A percentile compares a stretch with the other conserved stretches of the same genome.
Evolutionary conservation across 139 green algal genomes (phyloP).

Genomic region (Coelastrella sp.): DNA sequence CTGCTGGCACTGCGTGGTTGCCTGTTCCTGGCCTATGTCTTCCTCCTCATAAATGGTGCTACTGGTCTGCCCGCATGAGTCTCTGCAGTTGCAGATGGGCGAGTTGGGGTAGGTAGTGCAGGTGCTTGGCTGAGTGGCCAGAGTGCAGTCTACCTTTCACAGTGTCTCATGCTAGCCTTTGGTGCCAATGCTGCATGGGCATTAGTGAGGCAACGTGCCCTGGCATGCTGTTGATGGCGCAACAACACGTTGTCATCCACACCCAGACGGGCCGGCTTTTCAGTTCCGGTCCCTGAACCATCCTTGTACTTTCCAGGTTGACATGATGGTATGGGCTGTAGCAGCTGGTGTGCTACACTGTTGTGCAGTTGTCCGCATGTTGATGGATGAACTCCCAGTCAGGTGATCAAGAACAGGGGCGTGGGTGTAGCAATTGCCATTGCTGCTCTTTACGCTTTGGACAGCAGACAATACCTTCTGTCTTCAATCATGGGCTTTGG

Average conservation of each 20-base stretch:
- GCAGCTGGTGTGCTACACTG: not conserved
- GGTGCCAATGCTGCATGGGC: no score
- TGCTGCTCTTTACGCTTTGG: no score
- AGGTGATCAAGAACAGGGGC: not conserved
- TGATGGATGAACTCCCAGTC: slow-evolving; percentile 34
- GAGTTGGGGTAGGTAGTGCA: not conserved
- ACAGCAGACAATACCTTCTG: no score
- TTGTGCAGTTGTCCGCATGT: slow-evolving; percentile 23
- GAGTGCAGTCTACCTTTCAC: no score
- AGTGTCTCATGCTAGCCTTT: no score
- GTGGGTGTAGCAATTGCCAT: not conserved
- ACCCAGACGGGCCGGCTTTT: no score
- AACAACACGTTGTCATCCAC: no score
- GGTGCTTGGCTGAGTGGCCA: not conserved
- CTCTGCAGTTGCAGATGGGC: not conserved
- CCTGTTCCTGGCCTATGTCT: slow-evolving; percentile 19
- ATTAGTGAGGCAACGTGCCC: no score
- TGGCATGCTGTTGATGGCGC: no score
- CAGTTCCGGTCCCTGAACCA: no score
- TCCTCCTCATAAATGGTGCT: slow-evolving; percentile 29
- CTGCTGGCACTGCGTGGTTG: slow-evolving; percentile 9
- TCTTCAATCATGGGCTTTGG: no score
- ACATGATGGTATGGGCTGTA: slow-evolving; percentile 26
- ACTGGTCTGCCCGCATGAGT: slow-evolving; percentile 1
- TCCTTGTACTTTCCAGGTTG: not conserved